These are phyloP conservation scores for Colletotrichum sp. DNA, from an alignment of 2,329 filamentous ascomycete genomes.

Conservation along the genomic window DNA sequence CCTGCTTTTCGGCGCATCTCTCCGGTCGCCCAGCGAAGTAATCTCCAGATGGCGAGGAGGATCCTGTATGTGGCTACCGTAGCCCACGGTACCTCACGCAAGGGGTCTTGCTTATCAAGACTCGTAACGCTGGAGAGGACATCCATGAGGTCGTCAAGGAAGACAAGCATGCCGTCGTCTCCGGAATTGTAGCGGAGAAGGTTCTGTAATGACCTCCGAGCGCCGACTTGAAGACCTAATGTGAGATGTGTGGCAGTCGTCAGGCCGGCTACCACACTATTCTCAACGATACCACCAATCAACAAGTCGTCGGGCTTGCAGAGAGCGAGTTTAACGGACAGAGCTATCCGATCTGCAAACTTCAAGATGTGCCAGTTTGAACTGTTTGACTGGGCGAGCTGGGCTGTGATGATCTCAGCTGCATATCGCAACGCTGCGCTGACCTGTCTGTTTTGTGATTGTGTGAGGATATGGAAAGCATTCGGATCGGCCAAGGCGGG, in stretches of 20 bases:
- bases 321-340: slow-evolving; percentile 31
- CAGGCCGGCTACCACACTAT: slow-evolving; percentile 32
- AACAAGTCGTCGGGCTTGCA: slow-evolving; percentile 36
- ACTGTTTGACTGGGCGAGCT: background rate
- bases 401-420: slow-evolving; percentile 19
- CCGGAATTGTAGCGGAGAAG: slow-evolving; percentile 25
- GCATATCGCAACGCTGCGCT: slow-evolving; percentile 28
- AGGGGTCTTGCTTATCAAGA: slow-evolving; percentile 4
- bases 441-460: slow-evolving; percentile 33
- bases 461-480: slow-evolving; percentile 36
- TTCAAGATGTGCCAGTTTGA: slow-evolving; percentile 28
- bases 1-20: slow-evolving; percentile 26
- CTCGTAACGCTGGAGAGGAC: slow-evolving; percentile 20
- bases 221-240: slow-evolving; percentile 27
- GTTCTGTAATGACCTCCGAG: slow-evolving; percentile 29
- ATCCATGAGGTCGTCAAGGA: slow-evolving; percentile 31
- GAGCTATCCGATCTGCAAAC: slow-evolving; percentile 27
- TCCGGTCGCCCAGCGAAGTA: slow-evolving; percentile 28
- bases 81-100: slow-evolving; percentile 33
- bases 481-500: slow-evolving; percentile 33
- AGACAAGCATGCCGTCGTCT: slow-evolving; percentile 30
- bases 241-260: slow-evolving; percentile 34
- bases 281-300: slow-evolving; percentile 38
- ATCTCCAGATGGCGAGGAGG: slow-evolving; percentile 33
- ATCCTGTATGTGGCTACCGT: slow-evolving; percentile 31